phyloP scores from a whole-genome alignment of 805 yeast genomes.

The Metschnikowia hibisci region DNA sequence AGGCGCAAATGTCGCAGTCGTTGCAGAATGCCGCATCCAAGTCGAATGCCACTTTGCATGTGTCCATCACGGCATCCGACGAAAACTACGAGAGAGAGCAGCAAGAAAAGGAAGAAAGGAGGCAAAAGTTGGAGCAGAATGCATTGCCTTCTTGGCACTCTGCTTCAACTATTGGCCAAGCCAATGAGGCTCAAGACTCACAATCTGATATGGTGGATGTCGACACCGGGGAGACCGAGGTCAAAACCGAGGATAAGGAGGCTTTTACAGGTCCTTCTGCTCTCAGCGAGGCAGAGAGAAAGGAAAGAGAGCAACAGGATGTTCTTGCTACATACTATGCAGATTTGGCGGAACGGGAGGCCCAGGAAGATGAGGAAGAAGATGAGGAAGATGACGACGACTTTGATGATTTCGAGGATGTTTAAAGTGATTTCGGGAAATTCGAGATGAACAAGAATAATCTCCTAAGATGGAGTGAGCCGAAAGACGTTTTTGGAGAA shows the following conservation, averaged over 20 bases:
- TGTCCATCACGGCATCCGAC: conserved; percentile 84
- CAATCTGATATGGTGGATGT: conserved; percentile 19
- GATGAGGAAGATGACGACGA: conserved; percentile 44
- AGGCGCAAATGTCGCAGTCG: conserved; percentile 29
- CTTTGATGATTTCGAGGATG: conserved; percentile 34
- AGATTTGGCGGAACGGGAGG: conserved; percentile 66
- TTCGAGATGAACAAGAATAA: too few species aligned
- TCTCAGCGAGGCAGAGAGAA: conserved; percentile 15
- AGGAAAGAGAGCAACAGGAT: conserved; percentile 57
- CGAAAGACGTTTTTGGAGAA: too few species aligned
- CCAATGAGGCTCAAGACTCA: conserved; percentile 26
- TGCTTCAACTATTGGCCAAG: conserved; percentile 80
- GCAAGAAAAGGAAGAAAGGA: conserved; percentile 62
- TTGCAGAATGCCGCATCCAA: conserved; percentile 50
- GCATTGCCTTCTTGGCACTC: conserved; percentile 97
- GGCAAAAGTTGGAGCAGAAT: conserved; percentile 76
- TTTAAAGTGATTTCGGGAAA: background rate
- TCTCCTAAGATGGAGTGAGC: too few species aligned
- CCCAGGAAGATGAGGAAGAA: conserved; percentile 56
- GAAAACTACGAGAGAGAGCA: conserved; percentile 67
- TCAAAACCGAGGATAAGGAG: conserved; percentile 8
- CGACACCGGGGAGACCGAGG: conserved; percentile 16
- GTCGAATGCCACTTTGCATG: conserved; percentile 83
- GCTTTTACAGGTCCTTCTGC: conserved; percentile 6
- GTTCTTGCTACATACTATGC: conserved; percentile 68